Conservation (phyloP, 169 alveolate genomes). For the Ichthyophthirius multifiliis region DNA sequence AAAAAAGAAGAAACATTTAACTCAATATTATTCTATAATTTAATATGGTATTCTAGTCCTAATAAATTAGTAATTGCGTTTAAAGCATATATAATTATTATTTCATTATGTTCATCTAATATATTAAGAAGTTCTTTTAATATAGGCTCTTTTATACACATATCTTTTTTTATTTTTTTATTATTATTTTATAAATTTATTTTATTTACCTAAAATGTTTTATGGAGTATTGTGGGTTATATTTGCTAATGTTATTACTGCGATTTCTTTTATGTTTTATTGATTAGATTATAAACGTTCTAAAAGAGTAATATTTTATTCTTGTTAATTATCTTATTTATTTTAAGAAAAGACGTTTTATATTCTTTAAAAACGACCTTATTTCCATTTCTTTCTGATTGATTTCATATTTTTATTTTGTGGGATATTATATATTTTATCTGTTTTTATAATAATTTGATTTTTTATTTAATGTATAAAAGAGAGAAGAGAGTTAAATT, state of each 20-base stretch:
- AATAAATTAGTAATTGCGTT: slow-evolving; percentile 10
- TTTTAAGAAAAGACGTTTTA: neutral
- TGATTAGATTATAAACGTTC: neutral
- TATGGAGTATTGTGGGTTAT: neutral
- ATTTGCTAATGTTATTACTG: neutral
- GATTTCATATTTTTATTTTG: neutral
- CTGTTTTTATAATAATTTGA: too few species aligned
- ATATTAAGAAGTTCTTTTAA: neutral
- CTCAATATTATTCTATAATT: neutral
- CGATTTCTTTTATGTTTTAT: neutral
- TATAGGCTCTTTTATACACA: neutral
- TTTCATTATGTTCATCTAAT: neutral
- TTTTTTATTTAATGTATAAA: too few species aligned
- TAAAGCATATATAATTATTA: neutral
- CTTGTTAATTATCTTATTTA: neutral
- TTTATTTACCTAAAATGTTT: neutral
- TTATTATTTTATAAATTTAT: neutral
- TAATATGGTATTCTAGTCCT: neutral
- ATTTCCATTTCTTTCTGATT: slow-evolving; percentile 7
- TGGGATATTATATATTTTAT: too few species aligned
- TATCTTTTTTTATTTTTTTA: neutral
- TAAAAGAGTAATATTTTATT: neutral
- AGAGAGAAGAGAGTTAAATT: too few species aligned
- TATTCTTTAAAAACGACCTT: neutral
- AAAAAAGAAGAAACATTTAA: neutral